These are phyloP conservation scores for Candolleomyces efflorescens DNA, from an alignment of 768 basidiomycete genomes.

Conservation along the genomic window DNA sequence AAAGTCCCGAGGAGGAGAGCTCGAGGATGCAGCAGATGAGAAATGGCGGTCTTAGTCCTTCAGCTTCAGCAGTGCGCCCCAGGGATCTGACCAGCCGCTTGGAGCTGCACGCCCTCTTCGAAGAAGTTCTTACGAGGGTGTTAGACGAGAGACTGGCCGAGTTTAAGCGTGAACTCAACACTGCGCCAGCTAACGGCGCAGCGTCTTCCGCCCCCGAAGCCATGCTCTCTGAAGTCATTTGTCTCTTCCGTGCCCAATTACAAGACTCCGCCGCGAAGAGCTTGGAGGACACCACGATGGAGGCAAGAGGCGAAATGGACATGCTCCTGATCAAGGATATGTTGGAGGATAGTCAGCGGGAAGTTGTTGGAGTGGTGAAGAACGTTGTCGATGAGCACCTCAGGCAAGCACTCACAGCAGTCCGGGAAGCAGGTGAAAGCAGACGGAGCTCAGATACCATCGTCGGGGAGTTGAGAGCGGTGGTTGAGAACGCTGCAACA, in stretches of 20 bases:
- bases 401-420: neutral
- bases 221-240: slow-evolving; percentile 62
- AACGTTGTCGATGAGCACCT: neutral
- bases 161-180: slow-evolving; percentile 33
- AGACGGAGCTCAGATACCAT: neutral
- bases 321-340: slow-evolving; percentile 70
- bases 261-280: slow-evolving; percentile 56
- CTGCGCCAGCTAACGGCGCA: slow-evolving; percentile 15
- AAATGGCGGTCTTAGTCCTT: slow-evolving; percentile 13
- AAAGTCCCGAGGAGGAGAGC: slow-evolving; percentile 1
- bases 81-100: slow-evolving; percentile 52
- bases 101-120: slow-evolving; percentile 51
- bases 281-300: slow-evolving; percentile 59
- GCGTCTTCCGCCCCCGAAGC: slow-evolving; percentile 47
- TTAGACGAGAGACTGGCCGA: slow-evolving; percentile 66
- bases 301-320: slow-evolving; percentile 75
- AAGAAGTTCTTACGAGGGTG: slow-evolving; percentile 56
- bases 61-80: slow-evolving; percentile 22
- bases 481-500: slow-evolving; percentile 56
- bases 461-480: slow-evolving; percentile 46
- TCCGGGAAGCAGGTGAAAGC: neutral
- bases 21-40: neutral
- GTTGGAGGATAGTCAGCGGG: slow-evolving; percentile 63
- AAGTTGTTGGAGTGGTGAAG: slow-evolving; percentile 53
- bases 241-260: slow-evolving; percentile 64